A percentile compares a stretch with the other conserved stretches of the same genome.
Evolutionary conservation across 805 yeast species (phyloP).

Genomic region (Candida railenensis): DNA sequence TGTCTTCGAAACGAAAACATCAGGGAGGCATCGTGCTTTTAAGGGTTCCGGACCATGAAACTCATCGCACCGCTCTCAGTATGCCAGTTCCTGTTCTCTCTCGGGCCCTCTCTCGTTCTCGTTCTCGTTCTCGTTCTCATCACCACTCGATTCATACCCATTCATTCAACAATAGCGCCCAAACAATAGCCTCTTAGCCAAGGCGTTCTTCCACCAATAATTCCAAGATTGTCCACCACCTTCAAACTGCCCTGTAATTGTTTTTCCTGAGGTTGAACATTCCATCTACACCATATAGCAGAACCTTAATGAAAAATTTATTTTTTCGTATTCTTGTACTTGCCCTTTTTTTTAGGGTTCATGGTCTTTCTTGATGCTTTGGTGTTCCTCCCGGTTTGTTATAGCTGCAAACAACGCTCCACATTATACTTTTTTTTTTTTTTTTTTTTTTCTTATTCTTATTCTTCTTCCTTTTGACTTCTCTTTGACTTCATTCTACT

Average conservation of each 20-base stretch:
- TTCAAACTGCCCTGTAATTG: background rate
- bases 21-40: no score
- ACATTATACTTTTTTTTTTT: conserved; percentile 1
- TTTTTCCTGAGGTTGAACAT: background rate
- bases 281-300: background rate
- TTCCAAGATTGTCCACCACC: background rate
- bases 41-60: no score
- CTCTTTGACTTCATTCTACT: background rate
- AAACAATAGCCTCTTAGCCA: no score
- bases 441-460: background rate
- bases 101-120: no score
- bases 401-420: background rate
- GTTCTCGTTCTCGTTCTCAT: no score
- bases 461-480: background rate
- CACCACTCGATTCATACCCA: no score
- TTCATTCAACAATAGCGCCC: no score
- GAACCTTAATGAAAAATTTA: background rate
- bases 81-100: no score
- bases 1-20: no score
- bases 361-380: background rate
- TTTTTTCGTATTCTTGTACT: background rate
- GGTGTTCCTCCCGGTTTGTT: background rate
- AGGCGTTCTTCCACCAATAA: background rate
- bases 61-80: no score
- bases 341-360: background rate